phyloP scores from a whole-genome alignment of 495 filamentous ascomycete species.

The Talaromyces trachyspermus region DNA sequence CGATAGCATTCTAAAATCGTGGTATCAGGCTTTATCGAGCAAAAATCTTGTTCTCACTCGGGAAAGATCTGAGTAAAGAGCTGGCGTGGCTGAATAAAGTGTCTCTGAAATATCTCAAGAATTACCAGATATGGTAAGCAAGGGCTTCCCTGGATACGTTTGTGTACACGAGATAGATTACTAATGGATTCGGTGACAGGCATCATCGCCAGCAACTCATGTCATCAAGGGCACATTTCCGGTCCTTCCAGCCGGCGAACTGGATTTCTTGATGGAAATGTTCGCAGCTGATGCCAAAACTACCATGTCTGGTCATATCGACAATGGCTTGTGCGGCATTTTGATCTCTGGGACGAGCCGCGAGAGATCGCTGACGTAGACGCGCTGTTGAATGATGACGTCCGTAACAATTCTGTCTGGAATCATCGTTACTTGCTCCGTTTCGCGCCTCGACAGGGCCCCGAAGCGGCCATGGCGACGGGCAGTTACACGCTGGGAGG shows the following conservation, averaged over 20 bases:
- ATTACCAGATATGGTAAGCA: conserved; percentile 86
- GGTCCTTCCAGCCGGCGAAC: conserved; percentile 54
- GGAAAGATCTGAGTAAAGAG: conserved; percentile 62
- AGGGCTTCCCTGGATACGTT: neutral
- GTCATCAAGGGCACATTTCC: conserved; percentile 47
- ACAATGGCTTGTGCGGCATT: conserved; percentile 83
- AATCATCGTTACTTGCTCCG: conserved; percentile 90
- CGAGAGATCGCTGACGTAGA: conserved; percentile 67
- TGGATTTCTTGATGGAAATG: conserved; percentile 70
- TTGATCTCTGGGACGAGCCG: conserved; percentile 58
- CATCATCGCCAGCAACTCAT: conserved; percentile 87
- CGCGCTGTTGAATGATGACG: conserved; percentile 61
- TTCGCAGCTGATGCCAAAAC: conserved; percentile 87
- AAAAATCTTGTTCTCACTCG: conserved; percentile 59
- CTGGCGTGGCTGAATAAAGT: conserved; percentile 78
- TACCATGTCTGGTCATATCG: conserved; percentile 98
- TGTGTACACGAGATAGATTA: neutral
- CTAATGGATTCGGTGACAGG: conserved; percentile 34
- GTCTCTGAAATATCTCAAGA: conserved; percentile 79
- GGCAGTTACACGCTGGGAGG: conserved; percentile 29
- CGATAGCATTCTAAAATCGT: neutral
- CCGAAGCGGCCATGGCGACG: conserved; percentile 39
- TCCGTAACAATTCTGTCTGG: conserved; percentile 95
- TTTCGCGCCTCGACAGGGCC: conserved; percentile 52
- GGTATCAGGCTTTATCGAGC: conserved; percentile 71